phyloP scores from a whole-genome alignment of 2,329 filamentous ascomycete genomes.

The Trichoderma arundinaceum region DNA sequence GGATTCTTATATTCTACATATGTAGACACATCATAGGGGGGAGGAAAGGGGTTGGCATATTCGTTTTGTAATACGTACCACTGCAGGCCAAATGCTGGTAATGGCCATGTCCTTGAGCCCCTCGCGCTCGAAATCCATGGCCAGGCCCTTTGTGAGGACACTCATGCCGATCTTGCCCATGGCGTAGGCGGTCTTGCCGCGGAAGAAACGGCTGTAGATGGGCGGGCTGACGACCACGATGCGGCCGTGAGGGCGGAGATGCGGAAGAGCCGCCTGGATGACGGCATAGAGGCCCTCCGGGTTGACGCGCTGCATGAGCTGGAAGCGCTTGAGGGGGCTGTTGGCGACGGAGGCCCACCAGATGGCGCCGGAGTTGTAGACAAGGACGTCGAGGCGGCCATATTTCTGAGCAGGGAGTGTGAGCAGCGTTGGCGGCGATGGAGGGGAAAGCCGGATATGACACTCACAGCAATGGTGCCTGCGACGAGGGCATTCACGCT shows the following conservation, averaged over 20 bases:
- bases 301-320: slow-evolving; percentile 77
- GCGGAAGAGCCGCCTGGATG: slow-evolving; percentile 71
- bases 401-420: slow-evolving; percentile 51
- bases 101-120: slow-evolving; percentile 72
- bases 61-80: slow-evolving; percentile 53
- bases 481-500: slow-evolving; percentile 66
- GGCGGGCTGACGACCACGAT: slow-evolving; percentile 83
- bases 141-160: slow-evolving; percentile 78
- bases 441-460: background rate
- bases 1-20: background rate
- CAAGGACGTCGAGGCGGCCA: slow-evolving; percentile 70
- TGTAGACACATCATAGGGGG: background rate
- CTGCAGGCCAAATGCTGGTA: slow-evolving; percentile 82
- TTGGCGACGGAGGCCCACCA: slow-evolving; percentile 79
- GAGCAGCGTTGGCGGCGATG: slow-evolving; percentile 16
- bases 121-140: slow-evolving; percentile 78
- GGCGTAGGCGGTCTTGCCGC: slow-evolving; percentile 85
- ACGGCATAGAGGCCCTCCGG: slow-evolving; percentile 76
- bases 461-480: slow-evolving; percentile 54
- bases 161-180: slow-evolving; percentile 81
- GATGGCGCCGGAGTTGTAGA: slow-evolving; percentile 86
- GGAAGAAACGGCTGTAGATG: slow-evolving; percentile 84
- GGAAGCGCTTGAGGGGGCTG: slow-evolving; percentile 77
- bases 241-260: slow-evolving; percentile 64
- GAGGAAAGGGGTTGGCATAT: background rate